Evolutionary conservation across 371 early-diverging fungal species (phyloP).

Genomic region (Haplosporangium sp.): DNA sequence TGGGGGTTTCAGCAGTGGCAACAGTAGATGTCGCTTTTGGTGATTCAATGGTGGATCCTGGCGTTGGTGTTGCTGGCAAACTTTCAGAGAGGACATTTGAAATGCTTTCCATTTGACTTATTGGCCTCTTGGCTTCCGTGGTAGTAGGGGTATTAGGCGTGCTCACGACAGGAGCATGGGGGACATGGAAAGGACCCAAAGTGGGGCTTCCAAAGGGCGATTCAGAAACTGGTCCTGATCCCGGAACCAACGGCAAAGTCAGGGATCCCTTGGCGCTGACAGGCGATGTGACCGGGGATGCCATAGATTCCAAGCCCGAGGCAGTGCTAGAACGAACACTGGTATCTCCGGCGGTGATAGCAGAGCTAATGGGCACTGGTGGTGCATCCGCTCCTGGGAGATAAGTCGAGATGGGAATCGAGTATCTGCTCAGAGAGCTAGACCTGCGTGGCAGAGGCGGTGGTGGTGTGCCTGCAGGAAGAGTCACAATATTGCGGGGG

Average conservation of each 20-base stretch:
- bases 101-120: conserved; percentile 12
- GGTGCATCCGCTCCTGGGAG: conserved; percentile 37
- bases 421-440: conserved; percentile 42
- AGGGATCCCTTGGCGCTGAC: not conserved
- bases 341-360: not conserved
- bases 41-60: not conserved
- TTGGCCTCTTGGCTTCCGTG: not conserved
- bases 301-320: conserved; percentile 8
- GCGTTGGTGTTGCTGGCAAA: not conserved
- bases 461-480: conserved; percentile 39
- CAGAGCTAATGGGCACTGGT: conserved; percentile 29
- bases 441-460: conserved; percentile 47
- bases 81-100: conserved; percentile 4
- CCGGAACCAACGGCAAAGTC: conserved; percentile 1
- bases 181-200: conserved; percentile 33
- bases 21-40: not conserved
- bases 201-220: conserved; percentile 38
- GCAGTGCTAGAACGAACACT: conserved; percentile 12
- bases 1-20: not conserved
- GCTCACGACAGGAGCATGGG: conserved; percentile 8
- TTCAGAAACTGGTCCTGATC: conserved; percentile 5
- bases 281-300: not conserved
- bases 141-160: not conserved
- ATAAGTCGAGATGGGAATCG: conserved; percentile 37
- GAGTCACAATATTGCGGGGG: conserved; percentile 30